A percentile compares a stretch with the other conserved stretches of the same genome.
Evolutionary conservation across 345 rosid genomes (phyloP).

Genomic region (Eutrema yunnanense): DNA sequence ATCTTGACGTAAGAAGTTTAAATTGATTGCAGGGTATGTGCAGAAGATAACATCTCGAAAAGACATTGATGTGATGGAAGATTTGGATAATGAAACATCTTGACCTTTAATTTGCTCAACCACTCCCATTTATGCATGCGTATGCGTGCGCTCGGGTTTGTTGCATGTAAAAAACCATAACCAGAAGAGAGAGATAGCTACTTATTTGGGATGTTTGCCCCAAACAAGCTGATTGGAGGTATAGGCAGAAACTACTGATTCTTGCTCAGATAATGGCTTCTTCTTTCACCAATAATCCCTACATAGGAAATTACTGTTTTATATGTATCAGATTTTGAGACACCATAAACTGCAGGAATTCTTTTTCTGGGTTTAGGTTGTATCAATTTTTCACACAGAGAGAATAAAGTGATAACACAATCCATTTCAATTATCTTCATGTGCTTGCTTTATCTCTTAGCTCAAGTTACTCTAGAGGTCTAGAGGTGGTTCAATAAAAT

Average conservation of each 20-base stretch:
- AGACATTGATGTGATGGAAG: slow-evolving; percentile 81
- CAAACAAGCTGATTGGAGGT: slow-evolving; percentile 25
- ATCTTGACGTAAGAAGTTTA: not conserved
- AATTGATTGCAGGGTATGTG: slow-evolving; percentile 66
- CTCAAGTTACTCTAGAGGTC: slow-evolving; percentile 6
- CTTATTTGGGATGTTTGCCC: slow-evolving; percentile 22
- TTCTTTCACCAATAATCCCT: slow-evolving; percentile 2
- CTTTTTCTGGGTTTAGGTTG: not conserved
- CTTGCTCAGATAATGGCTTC: slow-evolving; percentile 18
- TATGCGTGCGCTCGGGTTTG: slow-evolving; percentile 5
- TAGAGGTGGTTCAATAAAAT: slow-evolving; percentile 3
- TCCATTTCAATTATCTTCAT: not conserved
- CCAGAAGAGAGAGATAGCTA: slow-evolving; percentile 10
- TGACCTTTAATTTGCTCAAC: slow-evolving; percentile 29
- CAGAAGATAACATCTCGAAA: slow-evolving; percentile 86
- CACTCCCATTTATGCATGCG: not conserved
- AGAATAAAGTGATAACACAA: slow-evolving; percentile 2
- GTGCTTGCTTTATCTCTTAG: slow-evolving; percentile 2
- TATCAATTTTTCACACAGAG: slow-evolving; percentile 4
- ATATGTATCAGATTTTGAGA: slow-evolving; percentile 10
- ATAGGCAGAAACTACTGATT: slow-evolving; percentile 22
- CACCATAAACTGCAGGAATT: slow-evolving; percentile 9
- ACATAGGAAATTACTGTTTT: slow-evolving; percentile 6
- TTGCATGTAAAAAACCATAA: not conserved
- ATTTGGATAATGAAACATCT: slow-evolving; percentile 67